Base-by-base conservation (phyloP, 2,329 filamentous ascomycete species). In the Colletotrichum nymphaeae region DNA sequence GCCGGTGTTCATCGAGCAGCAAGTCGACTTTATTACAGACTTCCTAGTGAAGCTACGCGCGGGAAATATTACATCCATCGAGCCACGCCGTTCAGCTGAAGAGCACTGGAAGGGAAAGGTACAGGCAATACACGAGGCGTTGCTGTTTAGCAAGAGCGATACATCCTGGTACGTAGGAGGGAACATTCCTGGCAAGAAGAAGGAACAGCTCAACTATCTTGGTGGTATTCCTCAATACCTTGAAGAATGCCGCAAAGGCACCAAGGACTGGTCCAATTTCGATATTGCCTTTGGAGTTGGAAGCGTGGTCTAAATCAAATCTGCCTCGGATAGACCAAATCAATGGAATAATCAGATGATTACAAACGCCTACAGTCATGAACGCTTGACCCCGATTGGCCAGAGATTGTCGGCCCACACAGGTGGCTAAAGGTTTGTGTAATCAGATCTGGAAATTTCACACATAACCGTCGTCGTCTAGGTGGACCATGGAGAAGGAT, bases 121-220 rank as follows among this genome's bases (percentile, higher is more conserved):
- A 46, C 56, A 74, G 11, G 72, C 71, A 7, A 46, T 72, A 11
- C 73, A 74, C 42, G 69, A 78, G 37, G 64, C 66, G 30, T 74
- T 73, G 0, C 74, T 78, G n/a, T 70, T 76, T 26, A 56, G 58
- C 9, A 67, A 68, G 12, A 75, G 67, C 7, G 68, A 78, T 19
- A 75, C 74, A 14, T 77, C 72, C 28, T 74, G 76, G 76, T 78
- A 76, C n/a, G 63, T 75, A 22, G 77, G 77, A 2, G 74, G 58
- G 32, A 78, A 78, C 55, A 78, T 78, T 16, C 77, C 76, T 0
- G 77, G 77, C 7, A 76, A 78, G 62, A 74, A 68, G 57, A 56
- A 59, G 35, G 75, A 78, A 63, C 67, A 58, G 57, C 73, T 78
- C 3, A 76, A 74, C 60, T 78, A 77, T 62, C 1, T 72, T 11